Evolutionary conservation across 2,329 filamentous ascomycete genomes (phyloP).

Genomic region (Alternaria solani): DNA sequence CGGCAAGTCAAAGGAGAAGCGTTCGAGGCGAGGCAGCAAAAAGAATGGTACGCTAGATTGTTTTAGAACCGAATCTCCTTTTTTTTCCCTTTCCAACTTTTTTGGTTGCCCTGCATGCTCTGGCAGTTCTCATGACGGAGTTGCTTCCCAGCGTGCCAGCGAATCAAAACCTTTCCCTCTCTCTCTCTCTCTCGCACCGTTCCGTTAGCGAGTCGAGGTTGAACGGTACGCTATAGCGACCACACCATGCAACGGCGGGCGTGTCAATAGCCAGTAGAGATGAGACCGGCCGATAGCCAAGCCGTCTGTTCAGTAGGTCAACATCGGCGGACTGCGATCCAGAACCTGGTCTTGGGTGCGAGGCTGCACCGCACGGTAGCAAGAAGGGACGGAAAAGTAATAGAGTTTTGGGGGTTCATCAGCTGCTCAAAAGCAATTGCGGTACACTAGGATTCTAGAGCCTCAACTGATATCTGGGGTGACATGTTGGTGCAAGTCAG

Average conservation of each 20-base stretch:
- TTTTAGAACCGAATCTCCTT: not conserved
- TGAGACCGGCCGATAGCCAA: not conserved
- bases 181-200: slow-evolving; percentile 9
- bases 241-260: slow-evolving; percentile 1
- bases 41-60: not conserved
- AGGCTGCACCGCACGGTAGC: slow-evolving; percentile 3
- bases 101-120: slow-evolving; percentile 6
- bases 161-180: slow-evolving; percentile 1
- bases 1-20: not conserved
- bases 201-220: slow-evolving; percentile 8
- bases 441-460: slow-evolving; percentile 11
- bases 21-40: slow-evolving; percentile 2
- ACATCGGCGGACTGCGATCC: slow-evolving; percentile 3
- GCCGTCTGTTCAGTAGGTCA: not conserved
- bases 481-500: not conserved
- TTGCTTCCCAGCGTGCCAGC: slow-evolving; percentile 2
- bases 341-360: not conserved
- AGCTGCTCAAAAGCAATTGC: not conserved
- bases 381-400: not conserved
- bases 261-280: not conserved
- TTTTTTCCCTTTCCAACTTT: not conserved
- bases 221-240: slow-evolving; percentile 7
- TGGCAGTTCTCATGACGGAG: slow-evolving; percentile 7
- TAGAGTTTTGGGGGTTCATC: slow-evolving; percentile 3
- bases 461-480: slow-evolving; percentile 1